These are phyloP conservation scores for Trypanosoma platydactyli DNA, from an alignment of 208 protist genomes.

Conservation along the genomic window DNA sequence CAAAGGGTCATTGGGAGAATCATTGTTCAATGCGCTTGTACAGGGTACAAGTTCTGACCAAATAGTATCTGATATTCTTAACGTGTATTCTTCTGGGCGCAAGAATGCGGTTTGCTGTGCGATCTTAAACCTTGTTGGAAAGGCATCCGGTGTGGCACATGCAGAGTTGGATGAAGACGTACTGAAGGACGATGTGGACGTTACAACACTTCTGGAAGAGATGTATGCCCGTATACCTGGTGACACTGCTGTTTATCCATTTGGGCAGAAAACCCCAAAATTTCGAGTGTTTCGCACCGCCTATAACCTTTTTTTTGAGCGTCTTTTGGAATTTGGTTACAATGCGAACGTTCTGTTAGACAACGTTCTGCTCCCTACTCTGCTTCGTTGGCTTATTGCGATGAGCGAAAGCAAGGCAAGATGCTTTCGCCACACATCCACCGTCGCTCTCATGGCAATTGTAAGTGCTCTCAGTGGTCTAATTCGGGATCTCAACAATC, in stretches of 20 bases:
- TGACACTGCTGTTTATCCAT: conserved; percentile 69
- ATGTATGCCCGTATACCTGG: conserved; percentile 76
- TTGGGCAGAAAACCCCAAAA: conserved; percentile 78
- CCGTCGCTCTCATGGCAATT: conserved; percentile 63
- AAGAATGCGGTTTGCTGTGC: conserved; percentile 48
- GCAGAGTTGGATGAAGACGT: conserved; percentile 66
- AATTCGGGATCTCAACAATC: conserved; percentile 42
- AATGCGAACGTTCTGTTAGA: conserved; percentile 63
- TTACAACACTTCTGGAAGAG: conserved; percentile 77
- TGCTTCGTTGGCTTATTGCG: conserved; percentile 78
- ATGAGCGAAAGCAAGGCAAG: conserved; percentile 91
- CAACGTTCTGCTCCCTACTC: conserved; percentile 45
- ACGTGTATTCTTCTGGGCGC: conserved; percentile 52
- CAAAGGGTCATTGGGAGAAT: conserved; percentile 41
- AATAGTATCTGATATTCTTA: conserved; percentile 41
- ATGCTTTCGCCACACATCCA: conserved; percentile 85
- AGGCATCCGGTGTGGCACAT: conserved; percentile 69
- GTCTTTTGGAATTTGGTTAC: conserved; percentile 61
- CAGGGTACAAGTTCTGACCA: conserved; percentile 35
- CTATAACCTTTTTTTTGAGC: conserved; percentile 64
- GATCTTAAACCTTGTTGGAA: conserved; percentile 73
- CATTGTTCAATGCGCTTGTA: conserved; percentile 46
- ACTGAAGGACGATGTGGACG: conserved; percentile 60
- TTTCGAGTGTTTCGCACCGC: conserved; percentile 55
- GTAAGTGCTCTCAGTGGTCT: conserved; percentile 75